Percentiles rank a stretch among this genome's conserved stretches.
phyloP scores from a whole-genome alignment of 345 rosid genomes.

The Laguncularia racemosa region DNA sequence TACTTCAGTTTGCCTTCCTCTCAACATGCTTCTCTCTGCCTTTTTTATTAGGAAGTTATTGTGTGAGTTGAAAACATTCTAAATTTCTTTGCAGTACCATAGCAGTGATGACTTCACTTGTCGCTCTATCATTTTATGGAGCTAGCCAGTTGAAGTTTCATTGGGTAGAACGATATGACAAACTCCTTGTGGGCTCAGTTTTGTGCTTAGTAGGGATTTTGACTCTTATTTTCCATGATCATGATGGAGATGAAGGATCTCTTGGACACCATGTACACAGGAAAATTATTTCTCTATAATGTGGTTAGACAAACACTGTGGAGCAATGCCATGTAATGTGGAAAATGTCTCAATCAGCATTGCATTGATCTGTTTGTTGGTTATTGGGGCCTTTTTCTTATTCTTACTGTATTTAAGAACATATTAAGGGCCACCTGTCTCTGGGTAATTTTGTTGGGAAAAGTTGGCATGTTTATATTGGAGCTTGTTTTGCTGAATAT shows the following conservation, averaged over 20 bases:
- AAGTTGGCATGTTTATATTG: too few relatives aligned
- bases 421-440: too few relatives aligned
- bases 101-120: constrained; percentile 90
- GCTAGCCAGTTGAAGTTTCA: constrained; percentile 96
- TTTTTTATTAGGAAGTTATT: background rate
- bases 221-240: constrained; percentile 86
- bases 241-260: constrained; percentile 39
- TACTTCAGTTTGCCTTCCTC: background rate
- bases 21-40: background rate
- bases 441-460: too few relatives aligned
- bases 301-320: background rate
- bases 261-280: constrained; percentile 44
- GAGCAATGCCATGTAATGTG: too few relatives aligned
- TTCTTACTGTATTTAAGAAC: too few relatives aligned
- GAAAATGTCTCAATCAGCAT: too few relatives aligned
- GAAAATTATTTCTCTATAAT: constrained; percentile 52
- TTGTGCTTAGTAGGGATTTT: constrained; percentile 87
- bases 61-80: background rate
- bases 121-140: constrained; percentile 94
- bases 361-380: too few relatives aligned
- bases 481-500: too few relatives aligned
- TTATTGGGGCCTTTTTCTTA: too few relatives aligned
- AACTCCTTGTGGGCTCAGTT: constrained; percentile 91
- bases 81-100: constrained; percentile 59
- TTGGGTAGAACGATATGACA: constrained; percentile 97